These are phyloP conservation scores for Schizophyllum commune DNA, from an alignment of 1,284 basidiomycete genomes.

Conservation along the genomic window DNA sequence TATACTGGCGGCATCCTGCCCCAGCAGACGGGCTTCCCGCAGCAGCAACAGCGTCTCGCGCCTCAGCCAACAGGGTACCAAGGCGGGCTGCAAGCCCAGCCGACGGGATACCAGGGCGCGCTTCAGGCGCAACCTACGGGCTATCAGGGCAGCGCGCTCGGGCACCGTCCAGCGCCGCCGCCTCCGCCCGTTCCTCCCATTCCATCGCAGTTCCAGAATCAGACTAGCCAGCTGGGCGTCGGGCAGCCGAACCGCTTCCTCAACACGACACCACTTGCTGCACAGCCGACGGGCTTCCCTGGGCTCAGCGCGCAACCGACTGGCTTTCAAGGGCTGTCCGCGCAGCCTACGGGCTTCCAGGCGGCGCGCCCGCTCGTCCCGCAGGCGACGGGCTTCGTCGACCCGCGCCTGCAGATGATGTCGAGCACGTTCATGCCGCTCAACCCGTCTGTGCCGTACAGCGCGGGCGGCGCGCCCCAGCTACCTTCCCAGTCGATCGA, in stretches of 20 bases:
- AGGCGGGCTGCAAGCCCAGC: slow-evolving; percentile 40
- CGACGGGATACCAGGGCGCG: slow-evolving; percentile 39
- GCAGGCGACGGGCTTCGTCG: slow-evolving; percentile 78
- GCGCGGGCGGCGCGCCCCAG: slow-evolving; percentile 55
- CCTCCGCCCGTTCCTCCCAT: slow-evolving; percentile 56
- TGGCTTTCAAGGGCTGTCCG: slow-evolving; percentile 31
- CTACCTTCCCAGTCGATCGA: slow-evolving; percentile 57
- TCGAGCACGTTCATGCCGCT: slow-evolving; percentile 81
- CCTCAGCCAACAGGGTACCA: slow-evolving; percentile 43
- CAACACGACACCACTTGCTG: slow-evolving; percentile 38
- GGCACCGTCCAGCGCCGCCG: slow-evolving; percentile 43
- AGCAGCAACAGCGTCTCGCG: slow-evolving; percentile 22
- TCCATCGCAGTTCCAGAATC: slow-evolving; percentile 49
- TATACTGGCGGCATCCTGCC: slow-evolving; percentile 26
- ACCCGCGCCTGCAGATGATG: slow-evolving; percentile 82
- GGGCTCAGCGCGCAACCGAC: slow-evolving; percentile 44
- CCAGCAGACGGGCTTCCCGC: slow-evolving; percentile 29
- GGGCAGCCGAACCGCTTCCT: slow-evolving; percentile 39
- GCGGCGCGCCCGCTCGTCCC: slow-evolving; percentile 50
- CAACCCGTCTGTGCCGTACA: slow-evolving; percentile 55
- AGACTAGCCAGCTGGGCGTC: slow-evolving; percentile 19
- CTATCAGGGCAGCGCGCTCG: slow-evolving; percentile 36
- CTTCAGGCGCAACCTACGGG: slow-evolving; percentile 46
- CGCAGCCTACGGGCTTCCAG: slow-evolving; percentile 36
- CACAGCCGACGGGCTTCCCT: slow-evolving; percentile 55